Evolutionary conservation across 768 basidiomycete genomes (phyloP).

Genomic region (Dendrothele bispora): DNA sequence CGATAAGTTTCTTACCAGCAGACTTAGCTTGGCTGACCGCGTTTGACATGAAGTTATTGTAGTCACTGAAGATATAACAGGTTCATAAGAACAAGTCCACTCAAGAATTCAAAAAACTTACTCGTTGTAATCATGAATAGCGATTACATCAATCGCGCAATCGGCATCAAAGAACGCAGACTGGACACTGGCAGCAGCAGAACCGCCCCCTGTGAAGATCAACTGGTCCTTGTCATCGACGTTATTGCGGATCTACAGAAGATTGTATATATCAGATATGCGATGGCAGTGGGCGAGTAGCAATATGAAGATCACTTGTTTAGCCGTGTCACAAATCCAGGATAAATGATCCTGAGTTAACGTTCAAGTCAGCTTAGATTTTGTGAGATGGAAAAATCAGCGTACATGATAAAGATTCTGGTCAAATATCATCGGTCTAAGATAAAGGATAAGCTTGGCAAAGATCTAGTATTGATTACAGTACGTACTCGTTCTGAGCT

Average conservation of each 20-base stretch:
- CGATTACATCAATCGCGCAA: slow-evolving; percentile 32
- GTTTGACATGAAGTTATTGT: slow-evolving; percentile 17
- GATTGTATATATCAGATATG: not conserved
- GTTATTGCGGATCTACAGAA: slow-evolving; percentile 21
- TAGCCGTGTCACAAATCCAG: slow-evolving; percentile 22
- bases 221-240: slow-evolving; percentile 22
- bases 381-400: not conserved
- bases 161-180: slow-evolving; percentile 19
- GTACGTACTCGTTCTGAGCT: slow-evolving; percentile 33
- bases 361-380: not conserved
- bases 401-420: slow-evolving; percentile 19
- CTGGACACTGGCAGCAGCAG: slow-evolving; percentile 22
- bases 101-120: slow-evolving; percentile 1
- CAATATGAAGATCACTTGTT: slow-evolving; percentile 15
- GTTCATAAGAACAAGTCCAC: not conserved
- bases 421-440: slow-evolving; percentile 26
- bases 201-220: slow-evolving; percentile 27
- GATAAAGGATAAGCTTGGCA: not conserved
- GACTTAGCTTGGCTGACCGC: slow-evolving; percentile 29
- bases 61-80: slow-evolving; percentile 18
- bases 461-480: not conserved
- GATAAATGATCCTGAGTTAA: slow-evolving; percentile 12
- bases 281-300: not conserved
- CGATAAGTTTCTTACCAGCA: slow-evolving; percentile 35
- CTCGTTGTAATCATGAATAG: slow-evolving; percentile 38